Base-by-base conservation (phyloP, 2,329 filamentous ascomycete genomes). In the Claviceps africana region DNA sequence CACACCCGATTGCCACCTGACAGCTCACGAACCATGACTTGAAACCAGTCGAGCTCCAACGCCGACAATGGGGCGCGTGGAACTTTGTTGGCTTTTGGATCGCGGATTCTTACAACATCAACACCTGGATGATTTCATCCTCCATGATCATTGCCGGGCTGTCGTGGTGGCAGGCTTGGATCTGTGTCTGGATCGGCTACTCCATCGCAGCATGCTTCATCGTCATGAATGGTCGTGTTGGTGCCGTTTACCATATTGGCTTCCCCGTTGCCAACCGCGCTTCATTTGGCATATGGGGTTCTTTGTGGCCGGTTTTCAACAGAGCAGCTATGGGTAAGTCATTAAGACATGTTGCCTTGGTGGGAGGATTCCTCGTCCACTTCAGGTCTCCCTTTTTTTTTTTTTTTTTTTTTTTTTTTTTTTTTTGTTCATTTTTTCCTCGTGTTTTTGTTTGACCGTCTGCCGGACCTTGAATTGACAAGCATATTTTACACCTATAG, bases 41-140 rank as follows among this genome's bases (percentile, higher is more conserved):
- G 57, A 89, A 88, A 64, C 74, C 81, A 61, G 88, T 96, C 50
- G 88, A 94, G 64, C 82, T 81, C 17, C 81, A 79, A 57, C 80
- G 88, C 53, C 81, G 90, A 51, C 80, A 87, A 77, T 96, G 90
- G 89, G 82, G 82, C 19, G 72, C 85, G 31, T 88, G 85, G 81
- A 95, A 95, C 67, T 95, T 89, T 64, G 85, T 95, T 42, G 86
- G 81, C 15, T 93, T 93, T 64, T 91, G 87, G 87, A 78, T 93
- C 61, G 84, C 86, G 31, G 86, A 91, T 68, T 85, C 81, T 0
- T 88, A 90, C 71, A 91, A 91, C 66, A 88, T 93, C 64, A 93
- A 91, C 67, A 93, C 88, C 1, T 94, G 88, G 89, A 95, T 94
- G 87, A 93, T 94, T 56, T 85, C 86, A 0, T 88, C 85, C 1